Evolutionary conservation across 2,329 filamentous ascomycete genomes (phyloP).

Genomic region (Fusarium lyarnte): DNA sequence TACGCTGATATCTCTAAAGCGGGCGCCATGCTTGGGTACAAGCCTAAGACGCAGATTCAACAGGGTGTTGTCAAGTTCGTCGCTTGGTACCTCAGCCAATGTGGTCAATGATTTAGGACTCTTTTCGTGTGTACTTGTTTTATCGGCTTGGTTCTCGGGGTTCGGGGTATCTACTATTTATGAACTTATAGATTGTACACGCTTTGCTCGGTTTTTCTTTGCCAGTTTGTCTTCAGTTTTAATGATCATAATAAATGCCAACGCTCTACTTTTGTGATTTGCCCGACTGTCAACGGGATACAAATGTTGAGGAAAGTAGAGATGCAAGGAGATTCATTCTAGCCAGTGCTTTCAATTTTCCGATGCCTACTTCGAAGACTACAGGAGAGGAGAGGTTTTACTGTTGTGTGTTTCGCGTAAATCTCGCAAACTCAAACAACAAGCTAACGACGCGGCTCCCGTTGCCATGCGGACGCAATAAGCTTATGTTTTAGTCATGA

Average conservation of each 20-base stretch:
- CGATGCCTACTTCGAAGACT: neutral
- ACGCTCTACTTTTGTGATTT: neutral
- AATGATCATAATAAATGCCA: rapidly evolving
- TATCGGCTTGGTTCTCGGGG: neutral
- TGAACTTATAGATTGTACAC: neutral
- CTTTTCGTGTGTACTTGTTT: neutral
- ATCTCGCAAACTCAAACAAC: neutral
- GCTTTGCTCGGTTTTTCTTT: neutral
- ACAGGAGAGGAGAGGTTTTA: neutral
- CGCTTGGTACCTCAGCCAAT: slow-evolving; percentile 3
- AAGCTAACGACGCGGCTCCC: neutral
- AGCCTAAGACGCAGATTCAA: neutral
- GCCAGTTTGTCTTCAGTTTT: neutral
- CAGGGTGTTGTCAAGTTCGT: slow-evolving; percentile 13
- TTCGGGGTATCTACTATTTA: neutral
- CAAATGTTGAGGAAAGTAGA: neutral
- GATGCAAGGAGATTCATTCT: neutral
- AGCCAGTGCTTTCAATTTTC: rapidly evolving
- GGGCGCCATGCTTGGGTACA: neutral
- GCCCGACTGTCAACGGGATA: rapidly evolving
- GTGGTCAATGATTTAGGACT: neutral
- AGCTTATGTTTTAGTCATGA: neutral
- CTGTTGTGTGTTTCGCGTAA: neutral
- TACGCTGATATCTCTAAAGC: slow-evolving; percentile 15
- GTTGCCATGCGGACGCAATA: neutral